These are phyloP conservation scores for Phaeosphaeriaceae sp. DNA, from an alignment of 2,329 filamentous ascomycete species.

Conservation along the genomic window DNA sequence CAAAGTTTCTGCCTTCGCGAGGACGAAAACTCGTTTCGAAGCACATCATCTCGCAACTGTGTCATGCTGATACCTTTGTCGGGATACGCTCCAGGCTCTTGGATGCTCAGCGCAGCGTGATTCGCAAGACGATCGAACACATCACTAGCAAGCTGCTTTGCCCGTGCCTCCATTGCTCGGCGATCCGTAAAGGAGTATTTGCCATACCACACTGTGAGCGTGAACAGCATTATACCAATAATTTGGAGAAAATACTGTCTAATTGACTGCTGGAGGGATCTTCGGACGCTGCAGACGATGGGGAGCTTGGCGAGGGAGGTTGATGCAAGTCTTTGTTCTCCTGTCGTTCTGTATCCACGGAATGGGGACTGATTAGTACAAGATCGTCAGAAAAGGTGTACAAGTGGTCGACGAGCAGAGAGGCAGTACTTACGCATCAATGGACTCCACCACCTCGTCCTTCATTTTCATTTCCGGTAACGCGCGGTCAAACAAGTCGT, in stretches of 20 bases:
- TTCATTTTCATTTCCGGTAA: constrained; percentile 72
- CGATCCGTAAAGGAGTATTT: constrained; percentile 69
- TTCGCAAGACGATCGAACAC: constrained; percentile 82
- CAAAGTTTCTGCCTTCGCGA: constrained; percentile 81
- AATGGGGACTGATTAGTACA: constrained; percentile 85
- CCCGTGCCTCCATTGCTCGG: constrained; percentile 70
- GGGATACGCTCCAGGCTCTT: constrained; percentile 66
- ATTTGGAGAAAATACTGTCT: constrained; percentile 86
- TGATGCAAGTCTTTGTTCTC: constrained; percentile 73
- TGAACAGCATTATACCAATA: constrained; percentile 63
- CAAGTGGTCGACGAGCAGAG: constrained; percentile 27
- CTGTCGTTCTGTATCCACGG: constrained; percentile 75
- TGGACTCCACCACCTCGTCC: constrained; percentile 66
- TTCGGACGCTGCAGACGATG: constrained; percentile 79
- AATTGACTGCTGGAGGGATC: constrained; percentile 80
- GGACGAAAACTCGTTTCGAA: constrained; percentile 80
- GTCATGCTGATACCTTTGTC: constrained; percentile 87
- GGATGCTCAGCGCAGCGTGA: constrained; percentile 81
- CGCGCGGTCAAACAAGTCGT: constrained; percentile 81
- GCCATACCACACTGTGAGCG: constrained; percentile 63
- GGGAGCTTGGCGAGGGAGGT: constrained; percentile 91
- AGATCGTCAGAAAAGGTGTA: constrained; percentile 36
- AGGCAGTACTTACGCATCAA: constrained; percentile 62
- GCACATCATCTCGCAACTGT: constrained; percentile 88
- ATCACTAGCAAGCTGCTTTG: constrained; percentile 84